Evolutionary conservation across 768 basidiomycete genomes (phyloP).

Genomic region (Suillus bovinus): DNA sequence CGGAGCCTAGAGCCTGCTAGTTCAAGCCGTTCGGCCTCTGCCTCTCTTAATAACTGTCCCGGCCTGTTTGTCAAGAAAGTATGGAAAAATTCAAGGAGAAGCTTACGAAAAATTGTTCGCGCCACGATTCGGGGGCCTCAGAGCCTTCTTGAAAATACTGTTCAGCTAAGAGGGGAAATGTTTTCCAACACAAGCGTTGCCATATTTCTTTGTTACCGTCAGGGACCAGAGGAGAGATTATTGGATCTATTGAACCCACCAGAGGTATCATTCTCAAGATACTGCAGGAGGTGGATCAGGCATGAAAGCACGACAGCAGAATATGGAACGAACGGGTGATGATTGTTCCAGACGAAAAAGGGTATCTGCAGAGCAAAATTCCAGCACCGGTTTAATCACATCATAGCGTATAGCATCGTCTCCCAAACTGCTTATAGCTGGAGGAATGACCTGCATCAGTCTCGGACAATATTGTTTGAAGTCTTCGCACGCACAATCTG

Average conservation of each 20-base stretch:
- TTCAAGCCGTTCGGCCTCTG: conserved; percentile 65
- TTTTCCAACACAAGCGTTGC: conserved; percentile 61
- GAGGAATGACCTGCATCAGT: conserved; percentile 5
- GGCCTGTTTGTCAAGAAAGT: conserved; percentile 13
- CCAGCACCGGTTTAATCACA: conserved; percentile 72
- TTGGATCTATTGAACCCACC: conserved; percentile 36
- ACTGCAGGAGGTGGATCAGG: conserved; percentile 37
- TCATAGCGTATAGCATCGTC: conserved; percentile 53
- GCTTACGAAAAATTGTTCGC: conserved; percentile 66
- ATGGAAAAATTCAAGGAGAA: background rate
- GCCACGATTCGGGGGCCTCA: conserved; percentile 63
- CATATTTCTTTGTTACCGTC: conserved; percentile 54
- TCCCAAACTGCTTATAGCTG: conserved; percentile 68
- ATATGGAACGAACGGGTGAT: conserved; percentile 57
- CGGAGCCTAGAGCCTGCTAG: conserved; percentile 62
- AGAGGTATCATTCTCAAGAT: conserved; percentile 54
- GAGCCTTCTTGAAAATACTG: conserved; percentile 42
- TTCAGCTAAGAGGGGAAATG: conserved; percentile 55
- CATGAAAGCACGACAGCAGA: conserved; percentile 7
- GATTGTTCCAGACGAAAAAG: conserved; percentile 66
- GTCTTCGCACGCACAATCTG: conserved; percentile 50
- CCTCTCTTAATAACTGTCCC: conserved; percentile 52
- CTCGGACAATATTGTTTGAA: background rate
- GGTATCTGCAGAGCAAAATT: conserved; percentile 70
- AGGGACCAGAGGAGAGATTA: conserved; percentile 7